These are phyloP conservation scores for Sporothrix phasma DNA, from an alignment of 2,329 filamentous ascomycete genomes.

Conservation along the genomic window DNA sequence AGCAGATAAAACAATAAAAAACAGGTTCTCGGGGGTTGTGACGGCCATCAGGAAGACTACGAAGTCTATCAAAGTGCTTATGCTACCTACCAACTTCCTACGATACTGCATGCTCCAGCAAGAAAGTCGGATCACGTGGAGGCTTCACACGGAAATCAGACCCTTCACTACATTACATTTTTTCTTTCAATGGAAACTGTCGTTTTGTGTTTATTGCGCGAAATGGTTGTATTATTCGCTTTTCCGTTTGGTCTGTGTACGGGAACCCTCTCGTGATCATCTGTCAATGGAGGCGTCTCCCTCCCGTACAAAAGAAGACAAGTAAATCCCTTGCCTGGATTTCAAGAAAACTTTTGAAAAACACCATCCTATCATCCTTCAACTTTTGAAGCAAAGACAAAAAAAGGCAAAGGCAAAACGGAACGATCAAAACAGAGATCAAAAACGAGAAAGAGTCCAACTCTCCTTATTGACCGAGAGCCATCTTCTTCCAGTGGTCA, in stretches of 20 bases:
- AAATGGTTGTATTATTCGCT: too few relatives aligned
- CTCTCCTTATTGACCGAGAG: constrained; percentile 30
- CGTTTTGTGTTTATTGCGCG: too few relatives aligned
- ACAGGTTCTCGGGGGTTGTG: background rate
- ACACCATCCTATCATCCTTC: constrained; percentile 9
- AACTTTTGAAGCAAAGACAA: background rate
- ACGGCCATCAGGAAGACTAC: constrained; percentile 4
- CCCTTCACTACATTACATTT: too few relatives aligned
- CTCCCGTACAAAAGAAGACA: constrained; percentile 12
- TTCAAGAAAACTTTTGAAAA: constrained; percentile 10
- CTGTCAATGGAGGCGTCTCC: too few relatives aligned
- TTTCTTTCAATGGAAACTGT: too few relatives aligned
- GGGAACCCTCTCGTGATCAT: too few relatives aligned
- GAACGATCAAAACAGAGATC: background rate
- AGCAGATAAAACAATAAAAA: background rate
- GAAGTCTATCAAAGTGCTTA: background rate
- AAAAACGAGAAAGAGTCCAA: constrained; percentile 16
- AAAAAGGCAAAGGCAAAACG: background rate
- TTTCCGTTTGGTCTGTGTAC: too few relatives aligned
- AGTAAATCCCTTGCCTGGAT: background rate
- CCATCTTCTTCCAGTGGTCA: constrained; percentile 54
- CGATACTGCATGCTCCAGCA: too few relatives aligned
- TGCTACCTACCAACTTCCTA: too few relatives aligned
- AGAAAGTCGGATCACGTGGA: too few relatives aligned
- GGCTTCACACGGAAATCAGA: too few relatives aligned